Evolutionary conservation across 169 alveolate species (phyloP).

Genomic region (Blepharisma undulans): DNA sequence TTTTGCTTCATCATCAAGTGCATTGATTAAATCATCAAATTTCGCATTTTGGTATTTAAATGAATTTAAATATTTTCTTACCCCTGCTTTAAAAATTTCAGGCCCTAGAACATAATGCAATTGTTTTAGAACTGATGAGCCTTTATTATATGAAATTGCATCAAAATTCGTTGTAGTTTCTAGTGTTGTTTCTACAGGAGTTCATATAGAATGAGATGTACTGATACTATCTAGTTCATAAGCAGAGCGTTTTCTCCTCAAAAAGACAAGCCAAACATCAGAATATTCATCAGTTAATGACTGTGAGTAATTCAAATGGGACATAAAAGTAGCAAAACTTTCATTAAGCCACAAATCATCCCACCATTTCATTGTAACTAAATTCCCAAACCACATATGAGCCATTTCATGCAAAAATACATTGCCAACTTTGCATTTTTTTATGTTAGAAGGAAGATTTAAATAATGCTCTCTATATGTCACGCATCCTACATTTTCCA

Average conservation of each 20-base stretch:
- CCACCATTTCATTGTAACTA: conserved; percentile 90
- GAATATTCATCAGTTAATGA: conserved; percentile 35
- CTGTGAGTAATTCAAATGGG: conserved; percentile 52
- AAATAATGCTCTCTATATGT: conserved; percentile 64
- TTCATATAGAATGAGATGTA: conserved; percentile 78
- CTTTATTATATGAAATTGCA: conserved; percentile 85
- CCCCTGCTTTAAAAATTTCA: conserved; percentile 43
- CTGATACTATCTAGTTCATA: conserved; percentile 41
- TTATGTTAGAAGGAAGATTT: conserved; percentile 23
- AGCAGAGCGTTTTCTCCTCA: conserved; percentile 37
- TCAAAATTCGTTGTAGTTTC: conserved; percentile 73
- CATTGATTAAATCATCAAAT: not conserved
- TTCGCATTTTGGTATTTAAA: not conserved
- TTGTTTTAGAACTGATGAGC: conserved; percentile 79
- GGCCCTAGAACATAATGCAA: conserved; percentile 68
- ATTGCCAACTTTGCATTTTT: conserved; percentile 37
- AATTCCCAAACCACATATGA: conserved; percentile 91
- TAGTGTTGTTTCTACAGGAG: conserved; percentile 52
- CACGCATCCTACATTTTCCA: conserved; percentile 91
- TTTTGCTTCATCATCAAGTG: not conserved
- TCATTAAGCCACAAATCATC: conserved; percentile 88
- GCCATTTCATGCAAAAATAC: conserved; percentile 89
- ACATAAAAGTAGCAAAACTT: conserved; percentile 77
- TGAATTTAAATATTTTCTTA: not conserved
- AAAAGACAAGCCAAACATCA: conserved; percentile 44